Base-by-base conservation (phyloP, 257 asterid genomes). In the Scutellaria minor region DNA sequence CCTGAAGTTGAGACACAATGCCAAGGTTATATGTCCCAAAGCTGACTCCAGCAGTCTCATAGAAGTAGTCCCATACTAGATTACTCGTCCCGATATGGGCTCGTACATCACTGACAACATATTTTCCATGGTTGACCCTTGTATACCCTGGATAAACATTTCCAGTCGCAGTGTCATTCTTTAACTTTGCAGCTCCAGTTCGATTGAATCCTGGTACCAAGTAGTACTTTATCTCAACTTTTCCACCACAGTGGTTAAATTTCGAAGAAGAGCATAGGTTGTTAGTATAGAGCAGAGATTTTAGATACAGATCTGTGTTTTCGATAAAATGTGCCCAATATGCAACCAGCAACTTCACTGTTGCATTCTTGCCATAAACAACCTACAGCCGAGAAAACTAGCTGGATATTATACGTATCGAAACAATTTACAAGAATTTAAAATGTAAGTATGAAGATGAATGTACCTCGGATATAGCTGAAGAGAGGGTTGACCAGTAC, bases 31-130 rank as follows among this genome's bases (percentile, higher is more conserved):
- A 80, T 7, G 96, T 92, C 76, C 96, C 96, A 55, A 92, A 90
- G 80, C 98, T 86, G 56, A 90, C 86, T 39, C 96, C 96, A 9
- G 96, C 87, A 0, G 93, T 87, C 4, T 87, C 18, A 46, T 88
- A 90, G 77, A 92, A 92, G 83, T 89, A 90, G 72, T 92, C 98
- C 96, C 96, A 88, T 7, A 89, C 61, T n/a, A 92, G 85, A 78
- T 92, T 92, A 53, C 96, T 92, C 50, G 98, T 92, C 73, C 96
- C 86, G 20, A 92, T 83, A 64, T 92, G 96, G 44, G 94, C 96
- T 61, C 94, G 83, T 46, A 80, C 80, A 60, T 89, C 86, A 62
- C 94, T 92, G 40, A 88, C 97, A 13, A 90, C 94, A 56, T 92
- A 92, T 79, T 92, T 92, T 50, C 94, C 96, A 59, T 89, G 96